Conservation (phyloP, 192 early-diverging fungal species). For the Rhizophagus clarus region DNA sequence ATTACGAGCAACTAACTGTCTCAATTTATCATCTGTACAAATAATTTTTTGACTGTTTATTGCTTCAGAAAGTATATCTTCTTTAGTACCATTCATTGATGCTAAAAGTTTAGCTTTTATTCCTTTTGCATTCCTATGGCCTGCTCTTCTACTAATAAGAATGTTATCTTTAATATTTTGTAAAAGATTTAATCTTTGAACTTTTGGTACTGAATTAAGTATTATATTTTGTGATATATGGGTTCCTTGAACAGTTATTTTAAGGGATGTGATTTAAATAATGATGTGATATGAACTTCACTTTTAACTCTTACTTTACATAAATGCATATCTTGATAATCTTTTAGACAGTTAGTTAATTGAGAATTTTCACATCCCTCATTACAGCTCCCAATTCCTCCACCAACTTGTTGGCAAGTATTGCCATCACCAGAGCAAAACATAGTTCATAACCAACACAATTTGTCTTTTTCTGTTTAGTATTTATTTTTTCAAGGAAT, state of each 20-base stretch:
- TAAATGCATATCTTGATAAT: too few relatives aligned
- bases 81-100: neutral
- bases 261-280: too few relatives aligned
- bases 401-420: neutral
- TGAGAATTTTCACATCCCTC: too few relatives aligned
- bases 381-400: too few relatives aligned
- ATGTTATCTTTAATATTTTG: neutral
- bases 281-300: too few relatives aligned
- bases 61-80: neutral
- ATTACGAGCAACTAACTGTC: neutral
- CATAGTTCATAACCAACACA: constrained; percentile 15
- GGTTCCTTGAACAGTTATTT: too few relatives aligned
- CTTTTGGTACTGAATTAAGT: too few relatives aligned
- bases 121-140: neutral
- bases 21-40: constrained; percentile 4
- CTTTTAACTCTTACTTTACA: too few relatives aligned
- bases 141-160: neutral
- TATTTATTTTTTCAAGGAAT: neutral
- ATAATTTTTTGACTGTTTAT: neutral
- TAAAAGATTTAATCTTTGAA: too few relatives aligned
- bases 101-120: constrained; percentile 13
- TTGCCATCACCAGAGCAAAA: constrained; percentile 11
- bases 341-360: too few relatives aligned
- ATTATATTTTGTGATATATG: too few relatives aligned
- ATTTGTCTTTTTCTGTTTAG: constrained; percentile 2